Evolutionary conservation across 2,329 filamentous ascomycete genomes (phyloP).

Genomic region (Botryotinia calthae): DNA sequence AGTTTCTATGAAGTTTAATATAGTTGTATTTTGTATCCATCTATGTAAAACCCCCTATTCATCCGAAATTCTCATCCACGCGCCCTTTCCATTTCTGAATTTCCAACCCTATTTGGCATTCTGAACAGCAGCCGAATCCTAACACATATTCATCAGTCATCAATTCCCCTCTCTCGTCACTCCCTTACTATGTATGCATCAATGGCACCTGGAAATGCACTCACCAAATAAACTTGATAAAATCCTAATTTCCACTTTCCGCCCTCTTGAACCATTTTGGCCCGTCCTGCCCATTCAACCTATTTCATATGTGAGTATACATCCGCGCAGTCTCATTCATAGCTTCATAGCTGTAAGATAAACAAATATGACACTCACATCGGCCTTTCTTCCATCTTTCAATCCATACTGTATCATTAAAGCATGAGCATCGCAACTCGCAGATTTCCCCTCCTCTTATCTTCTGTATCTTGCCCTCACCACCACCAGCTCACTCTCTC

Average conservation of each 20-base stretch:
- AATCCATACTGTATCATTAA: conserved; percentile 43
- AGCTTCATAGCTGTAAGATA: not conserved
- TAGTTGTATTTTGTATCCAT: not conserved
- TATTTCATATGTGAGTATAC: conserved; percentile 19
- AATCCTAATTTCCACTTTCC: conserved; percentile 34
- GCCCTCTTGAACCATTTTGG: conserved; percentile 31
- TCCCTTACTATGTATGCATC: too few relatives aligned
- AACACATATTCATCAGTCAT: not conserved
- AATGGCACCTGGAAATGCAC: not conserved
- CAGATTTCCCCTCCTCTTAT: too few relatives aligned
- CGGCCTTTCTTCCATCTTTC: conserved; percentile 45
- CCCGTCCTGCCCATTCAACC: conserved; percentile 35
- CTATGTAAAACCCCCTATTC: not conserved
- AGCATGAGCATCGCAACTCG: not conserved
- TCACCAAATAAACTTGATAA: conserved; percentile 35
- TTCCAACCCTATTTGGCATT: conserved; percentile 8
- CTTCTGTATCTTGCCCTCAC: not conserved
- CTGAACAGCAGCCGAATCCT: conserved; percentile 20
- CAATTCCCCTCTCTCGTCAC: not conserved
- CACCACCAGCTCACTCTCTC: not conserved
- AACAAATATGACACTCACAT: conserved; percentile 23
- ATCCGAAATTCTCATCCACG: too few relatives aligned
- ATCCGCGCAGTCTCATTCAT: not conserved
- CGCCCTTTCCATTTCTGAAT: too few relatives aligned
- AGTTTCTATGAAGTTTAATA: not conserved